Conservation (phyloP, 179 eudicot genomes). For the Silene coronaria region DNA sequence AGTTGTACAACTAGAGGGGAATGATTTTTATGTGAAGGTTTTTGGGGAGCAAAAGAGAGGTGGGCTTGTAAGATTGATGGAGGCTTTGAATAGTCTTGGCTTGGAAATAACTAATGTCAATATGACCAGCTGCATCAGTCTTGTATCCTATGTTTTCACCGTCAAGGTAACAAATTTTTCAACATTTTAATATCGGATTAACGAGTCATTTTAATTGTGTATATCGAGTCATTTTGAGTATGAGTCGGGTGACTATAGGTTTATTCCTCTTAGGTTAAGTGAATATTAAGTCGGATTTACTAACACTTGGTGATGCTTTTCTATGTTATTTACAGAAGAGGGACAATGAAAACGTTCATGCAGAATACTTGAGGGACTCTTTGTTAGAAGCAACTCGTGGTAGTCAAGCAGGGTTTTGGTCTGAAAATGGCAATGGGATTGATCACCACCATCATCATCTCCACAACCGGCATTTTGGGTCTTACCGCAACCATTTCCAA, state of each 20-base stretch:
- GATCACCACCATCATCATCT: conserved; percentile 31
- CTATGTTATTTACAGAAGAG: conserved; percentile 39
- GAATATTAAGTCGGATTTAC: neutral
- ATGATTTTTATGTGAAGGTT: conserved; percentile 77
- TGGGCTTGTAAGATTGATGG: conserved; percentile 78
- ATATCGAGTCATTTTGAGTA: too few relatives aligned
- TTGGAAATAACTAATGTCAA: conserved; percentile 78
- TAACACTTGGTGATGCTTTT: neutral
- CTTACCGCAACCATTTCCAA: conserved; percentile 34
- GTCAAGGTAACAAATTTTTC: conserved; percentile 50
- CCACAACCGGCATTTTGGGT: conserved; percentile 27
- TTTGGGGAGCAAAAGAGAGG: conserved; percentile 80
- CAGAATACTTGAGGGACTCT: conserved; percentile 74
- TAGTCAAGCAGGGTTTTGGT: conserved; percentile 49
- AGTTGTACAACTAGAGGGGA: conserved; percentile 65
- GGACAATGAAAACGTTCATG: conserved; percentile 67
- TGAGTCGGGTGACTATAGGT: too few relatives aligned
- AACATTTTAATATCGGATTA: neutral
- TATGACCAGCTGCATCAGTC: conserved; percentile 62
- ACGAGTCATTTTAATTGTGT: too few relatives aligned
- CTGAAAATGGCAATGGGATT: conserved; percentile 28
- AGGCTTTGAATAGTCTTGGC: conserved; percentile 65
- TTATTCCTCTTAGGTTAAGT: too few relatives aligned
- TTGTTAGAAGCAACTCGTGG: conserved; percentile 66
- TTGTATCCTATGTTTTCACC: conserved; percentile 70